Conservation (phyloP, 2,329 filamentous ascomycete genomes). For the Cladosporium sp. region DNA sequence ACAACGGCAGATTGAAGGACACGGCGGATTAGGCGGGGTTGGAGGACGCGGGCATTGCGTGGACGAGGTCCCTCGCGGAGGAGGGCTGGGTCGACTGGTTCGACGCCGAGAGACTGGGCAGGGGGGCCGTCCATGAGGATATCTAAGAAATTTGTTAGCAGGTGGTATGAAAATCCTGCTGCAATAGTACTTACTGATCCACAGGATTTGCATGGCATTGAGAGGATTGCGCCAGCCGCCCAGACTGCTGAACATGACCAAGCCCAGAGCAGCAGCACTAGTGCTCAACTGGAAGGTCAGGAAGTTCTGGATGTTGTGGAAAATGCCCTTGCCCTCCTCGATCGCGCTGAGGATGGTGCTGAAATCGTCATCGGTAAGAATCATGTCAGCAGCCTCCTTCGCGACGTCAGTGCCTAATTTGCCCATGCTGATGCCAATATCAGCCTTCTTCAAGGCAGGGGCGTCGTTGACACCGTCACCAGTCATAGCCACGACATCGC, state of each 20-base stretch:
- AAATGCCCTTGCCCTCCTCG: slow-evolving; percentile 98
- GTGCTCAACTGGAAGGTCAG: slow-evolving; percentile 97
- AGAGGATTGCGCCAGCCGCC: slow-evolving; percentile 91
- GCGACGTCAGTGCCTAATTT: slow-evolving; percentile 91
- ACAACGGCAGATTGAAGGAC: slow-evolving; percentile 81
- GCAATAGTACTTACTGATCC: slow-evolving; percentile 73
- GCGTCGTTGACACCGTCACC: slow-evolving; percentile 98
- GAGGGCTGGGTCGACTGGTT: slow-evolving; percentile 87
- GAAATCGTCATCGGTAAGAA: slow-evolving; percentile 82
- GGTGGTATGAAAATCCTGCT: slow-evolving; percentile 9
- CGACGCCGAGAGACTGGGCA: slow-evolving; percentile 92
- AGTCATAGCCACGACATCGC: slow-evolving; percentile 98
- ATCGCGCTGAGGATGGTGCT: slow-evolving; percentile 90
- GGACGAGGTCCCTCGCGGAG: slow-evolving; percentile 86
- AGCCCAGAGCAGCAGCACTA: slow-evolving; percentile 82
- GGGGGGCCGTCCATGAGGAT: slow-evolving; percentile 99
- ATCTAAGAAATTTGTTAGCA: slow-evolving; percentile 51
- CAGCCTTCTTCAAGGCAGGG: slow-evolving; percentile 90
- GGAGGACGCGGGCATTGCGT: slow-evolving; percentile 86
- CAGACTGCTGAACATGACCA: slow-evolving; percentile 88
- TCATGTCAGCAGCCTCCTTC: slow-evolving; percentile 94
- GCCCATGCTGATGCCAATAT: slow-evolving; percentile 98
- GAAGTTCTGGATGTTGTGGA: slow-evolving; percentile 99
- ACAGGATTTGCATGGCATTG: slow-evolving; percentile 99
- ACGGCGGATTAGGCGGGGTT: slow-evolving; percentile 69